phyloP scores from a whole-genome alignment of 2,329 filamentous ascomycete species.

The Fusarium dimerum region DNA sequence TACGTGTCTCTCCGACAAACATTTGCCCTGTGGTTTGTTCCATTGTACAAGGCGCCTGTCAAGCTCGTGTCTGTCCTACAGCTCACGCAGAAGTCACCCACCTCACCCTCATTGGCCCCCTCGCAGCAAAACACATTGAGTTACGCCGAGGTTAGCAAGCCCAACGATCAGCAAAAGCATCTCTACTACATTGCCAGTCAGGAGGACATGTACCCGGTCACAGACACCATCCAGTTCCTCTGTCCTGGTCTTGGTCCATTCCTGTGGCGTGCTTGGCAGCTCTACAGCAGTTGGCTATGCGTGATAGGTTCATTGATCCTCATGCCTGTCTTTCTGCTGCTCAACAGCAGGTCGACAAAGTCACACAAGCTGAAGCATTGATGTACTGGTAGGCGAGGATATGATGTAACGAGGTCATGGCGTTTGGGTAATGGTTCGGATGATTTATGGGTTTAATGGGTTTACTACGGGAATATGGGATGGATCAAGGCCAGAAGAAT shows the following conservation, averaged over 20 bases:
- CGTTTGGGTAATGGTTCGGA: not conserved
- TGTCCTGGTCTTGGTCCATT: conserved; percentile 58
- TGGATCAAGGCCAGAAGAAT: not conserved
- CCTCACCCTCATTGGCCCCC: conserved; percentile 21
- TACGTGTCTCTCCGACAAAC: conserved; percentile 74
- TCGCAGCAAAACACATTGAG: not conserved
- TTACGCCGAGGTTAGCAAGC: conserved; percentile 11
- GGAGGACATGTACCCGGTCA: conserved; percentile 79
- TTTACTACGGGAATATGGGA: not conserved
- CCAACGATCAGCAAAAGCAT: conserved; percentile 18
- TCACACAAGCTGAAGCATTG: not conserved
- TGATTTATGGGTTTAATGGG: not conserved
- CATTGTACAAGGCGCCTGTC: conserved; percentile 70
- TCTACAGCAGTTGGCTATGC: conserved; percentile 65
- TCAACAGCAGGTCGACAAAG: conserved; percentile 26
- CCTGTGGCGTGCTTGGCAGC: conserved; percentile 60
- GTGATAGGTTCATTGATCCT: conserved; percentile 55
- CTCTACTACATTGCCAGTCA: conserved; percentile 73
- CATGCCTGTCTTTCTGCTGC: conserved; percentile 35
- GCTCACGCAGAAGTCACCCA: conserved; percentile 50
- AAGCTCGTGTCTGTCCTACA: conserved; percentile 68
- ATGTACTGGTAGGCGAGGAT: not conserved
- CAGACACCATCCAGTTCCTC: conserved; percentile 74
- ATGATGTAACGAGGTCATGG: not conserved
- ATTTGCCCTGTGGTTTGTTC: conserved; percentile 76